Evolutionary conservation across 805 yeast genomes (phyloP).

Genomic region (Osmozyma mogii): DNA sequence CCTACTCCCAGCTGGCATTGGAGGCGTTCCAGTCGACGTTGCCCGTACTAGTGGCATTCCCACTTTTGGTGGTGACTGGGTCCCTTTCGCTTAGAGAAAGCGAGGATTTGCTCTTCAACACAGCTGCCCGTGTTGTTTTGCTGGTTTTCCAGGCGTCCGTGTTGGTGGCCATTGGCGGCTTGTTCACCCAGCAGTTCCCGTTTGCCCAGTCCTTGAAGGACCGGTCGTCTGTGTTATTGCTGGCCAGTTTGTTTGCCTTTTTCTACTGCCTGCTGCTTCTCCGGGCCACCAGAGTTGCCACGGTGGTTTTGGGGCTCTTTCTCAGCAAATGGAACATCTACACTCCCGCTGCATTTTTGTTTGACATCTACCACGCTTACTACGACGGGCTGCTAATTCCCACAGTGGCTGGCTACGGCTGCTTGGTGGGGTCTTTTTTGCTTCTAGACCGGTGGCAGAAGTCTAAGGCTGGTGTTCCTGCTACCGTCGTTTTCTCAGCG

Average conservation of each 20-base stretch:
- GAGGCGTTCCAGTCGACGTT: constrained; percentile 17
- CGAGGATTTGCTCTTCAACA: neutral
- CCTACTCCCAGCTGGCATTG: too few species aligned
- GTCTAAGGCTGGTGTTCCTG: too few species aligned
- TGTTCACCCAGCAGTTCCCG: constrained; percentile 8
- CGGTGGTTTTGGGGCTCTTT: constrained; percentile 22
- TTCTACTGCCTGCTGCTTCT: constrained; percentile 17
- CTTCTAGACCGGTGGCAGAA: constrained; percentile 2
- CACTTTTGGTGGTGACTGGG: constrained; percentile 21
- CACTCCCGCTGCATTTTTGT: constrained; percentile 20
- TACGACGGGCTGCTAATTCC: constrained; percentile 1
- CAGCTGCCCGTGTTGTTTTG: constrained; percentile 5
- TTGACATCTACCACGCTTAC: constrained; percentile 16
- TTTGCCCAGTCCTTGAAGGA: too few species aligned
- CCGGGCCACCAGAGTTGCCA: constrained; percentile 18
- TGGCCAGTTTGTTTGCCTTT: constrained; percentile 15
- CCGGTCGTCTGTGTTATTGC: constrained; percentile 10
- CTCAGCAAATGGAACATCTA: constrained; percentile 22
- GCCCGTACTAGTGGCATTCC: constrained; percentile 27
- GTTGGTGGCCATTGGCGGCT: constrained; percentile 12
- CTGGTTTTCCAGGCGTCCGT: constrained; percentile 17
- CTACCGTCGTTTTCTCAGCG: neutral
- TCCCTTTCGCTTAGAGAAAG: constrained; percentile 8
- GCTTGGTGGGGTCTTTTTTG: constrained; percentile 12
- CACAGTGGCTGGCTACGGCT: constrained; percentile 13